These are phyloP conservation scores for Ephemerocybe angulata DNA, from an alignment of 768 basidiomycete species.

Conservation along the genomic window DNA sequence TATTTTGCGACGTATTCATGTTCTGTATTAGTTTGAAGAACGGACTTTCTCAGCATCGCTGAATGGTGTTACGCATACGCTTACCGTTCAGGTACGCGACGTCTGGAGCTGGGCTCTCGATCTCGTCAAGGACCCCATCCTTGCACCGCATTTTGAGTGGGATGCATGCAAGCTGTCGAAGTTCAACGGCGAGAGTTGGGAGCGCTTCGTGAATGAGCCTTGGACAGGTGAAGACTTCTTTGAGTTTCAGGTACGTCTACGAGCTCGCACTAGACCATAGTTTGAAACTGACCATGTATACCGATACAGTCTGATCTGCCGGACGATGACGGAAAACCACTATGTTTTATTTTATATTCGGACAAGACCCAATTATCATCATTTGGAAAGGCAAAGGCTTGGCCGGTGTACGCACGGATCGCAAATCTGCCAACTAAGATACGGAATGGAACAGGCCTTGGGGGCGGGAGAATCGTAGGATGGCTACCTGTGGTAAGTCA, in stretches of 20 bases:
- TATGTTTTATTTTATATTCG: too few relatives aligned
- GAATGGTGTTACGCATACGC: too few relatives aligned
- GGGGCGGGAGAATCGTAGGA: conserved; percentile 29
- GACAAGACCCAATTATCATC: conserved; percentile 32
- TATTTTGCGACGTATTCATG: too few relatives aligned
- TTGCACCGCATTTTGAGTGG: not conserved
- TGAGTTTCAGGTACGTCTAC: conserved; percentile 12
- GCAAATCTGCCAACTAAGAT: conserved; percentile 25
- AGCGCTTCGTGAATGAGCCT: conserved; percentile 14
- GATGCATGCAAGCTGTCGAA: not conserved
- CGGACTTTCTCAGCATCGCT: too few relatives aligned
- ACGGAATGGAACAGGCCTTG: conserved; percentile 24
- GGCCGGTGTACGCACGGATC: conserved; percentile 27
- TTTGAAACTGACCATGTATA: not conserved
- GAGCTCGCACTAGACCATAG: not conserved
- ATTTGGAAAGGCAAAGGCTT: conserved; percentile 28
- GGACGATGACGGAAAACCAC: too few relatives aligned
- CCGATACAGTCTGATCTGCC: too few relatives aligned
- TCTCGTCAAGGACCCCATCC: not conserved
- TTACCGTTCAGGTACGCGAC: too few relatives aligned
- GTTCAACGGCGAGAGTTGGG: conserved; percentile 5
- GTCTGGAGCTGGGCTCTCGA: conserved; percentile 8
- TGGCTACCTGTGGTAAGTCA: conserved; percentile 7
- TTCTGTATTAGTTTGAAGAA: too few relatives aligned
- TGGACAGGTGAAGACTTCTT: conserved; percentile 9